phyloP scores from a whole-genome alignment of 2,329 filamentous ascomycete genomes.

The Colletotrichum tanaceti region DNA sequence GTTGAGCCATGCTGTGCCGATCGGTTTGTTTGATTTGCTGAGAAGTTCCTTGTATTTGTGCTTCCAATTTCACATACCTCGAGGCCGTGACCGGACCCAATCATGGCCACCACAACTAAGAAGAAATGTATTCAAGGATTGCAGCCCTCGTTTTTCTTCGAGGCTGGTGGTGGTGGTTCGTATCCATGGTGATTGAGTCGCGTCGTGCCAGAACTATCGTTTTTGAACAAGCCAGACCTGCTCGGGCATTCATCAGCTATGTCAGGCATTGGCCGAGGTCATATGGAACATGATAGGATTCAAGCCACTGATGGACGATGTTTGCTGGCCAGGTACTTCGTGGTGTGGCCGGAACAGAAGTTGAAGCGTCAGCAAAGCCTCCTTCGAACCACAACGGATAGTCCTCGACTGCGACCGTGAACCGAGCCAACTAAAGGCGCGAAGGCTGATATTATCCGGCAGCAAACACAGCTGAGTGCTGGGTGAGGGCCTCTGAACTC shows the following conservation, averaged over 20 bases:
- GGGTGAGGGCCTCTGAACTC: conserved; percentile 19
- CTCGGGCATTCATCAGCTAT: neutral
- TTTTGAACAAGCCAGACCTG: neutral
- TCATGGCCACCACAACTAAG: neutral
- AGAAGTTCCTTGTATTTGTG: neutral
- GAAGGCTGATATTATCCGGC: neutral
- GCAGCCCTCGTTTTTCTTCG: neutral
- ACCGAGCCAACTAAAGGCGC: neutral
- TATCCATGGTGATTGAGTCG: neutral
- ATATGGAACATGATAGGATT: neutral
- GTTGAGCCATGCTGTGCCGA: neutral
- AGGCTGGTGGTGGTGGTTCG: neutral
- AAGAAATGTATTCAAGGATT: neutral
- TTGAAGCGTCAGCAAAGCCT: neutral
- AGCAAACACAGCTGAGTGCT: neutral
- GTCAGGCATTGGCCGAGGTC: neutral
- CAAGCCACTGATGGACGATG: neutral
- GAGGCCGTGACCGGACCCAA: too few species aligned
- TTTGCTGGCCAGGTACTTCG: neutral
- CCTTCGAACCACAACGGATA: too few species aligned
- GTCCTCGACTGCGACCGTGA: neutral
- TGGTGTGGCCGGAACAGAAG: neutral
- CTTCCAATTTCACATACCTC: neutral
- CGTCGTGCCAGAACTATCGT: neutral
- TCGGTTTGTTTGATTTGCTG: neutral